Base-by-base conservation (phyloP, 1,284 basidiomycete species). In the Tylopilus sp. region DNA sequence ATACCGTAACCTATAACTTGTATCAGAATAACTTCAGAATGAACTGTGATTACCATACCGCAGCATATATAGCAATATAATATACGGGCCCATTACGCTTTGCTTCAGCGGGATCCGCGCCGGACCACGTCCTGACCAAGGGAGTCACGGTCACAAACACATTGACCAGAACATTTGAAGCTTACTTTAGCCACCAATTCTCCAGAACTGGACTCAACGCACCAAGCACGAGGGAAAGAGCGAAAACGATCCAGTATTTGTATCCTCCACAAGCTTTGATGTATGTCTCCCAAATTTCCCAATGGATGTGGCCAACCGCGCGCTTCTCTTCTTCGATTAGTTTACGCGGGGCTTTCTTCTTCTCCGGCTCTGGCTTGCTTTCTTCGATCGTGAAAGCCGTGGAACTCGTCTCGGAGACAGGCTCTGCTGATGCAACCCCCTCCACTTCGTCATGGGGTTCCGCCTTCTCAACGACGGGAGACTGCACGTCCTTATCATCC, bases 301-400 rank as follows among this genome's bases (percentile, higher is more conserved):
- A 75, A 42, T 80, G 72, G 49, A 96, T 91, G 35, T 85, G 80
- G 1, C 94, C 94, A 20, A 91, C 83, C 0, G 91, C 93, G 7
- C 91, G 79, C 56, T 83, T 83, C 69, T 96, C 94, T 61, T 96
- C 94, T 64, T 95, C 92, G 30, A 96, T 76, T 18, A 96, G 76
- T 69, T 94, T 95, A 44, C 91, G 75, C 0, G 89, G 86, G 1
- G 78, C 66, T 65, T 89, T 91, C 54, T 80, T 78, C 55, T 80
- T 78, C 56, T 78, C 80, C 18, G 63, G 61, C 9, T 75, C 74
- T 4, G 55, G 50, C 69, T 59, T 48, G 35, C 50, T 62, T 20
- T 63, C 64, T 39, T 68, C 62, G 8, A 38, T 52, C 33, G 57
- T 55, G 21, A 71, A 69, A 20, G 73, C 71, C 11, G 78, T 77